phyloP scores from a whole-genome alignment of 1,139 yeast genomes.

The Pichia norvegensis region DNA sequence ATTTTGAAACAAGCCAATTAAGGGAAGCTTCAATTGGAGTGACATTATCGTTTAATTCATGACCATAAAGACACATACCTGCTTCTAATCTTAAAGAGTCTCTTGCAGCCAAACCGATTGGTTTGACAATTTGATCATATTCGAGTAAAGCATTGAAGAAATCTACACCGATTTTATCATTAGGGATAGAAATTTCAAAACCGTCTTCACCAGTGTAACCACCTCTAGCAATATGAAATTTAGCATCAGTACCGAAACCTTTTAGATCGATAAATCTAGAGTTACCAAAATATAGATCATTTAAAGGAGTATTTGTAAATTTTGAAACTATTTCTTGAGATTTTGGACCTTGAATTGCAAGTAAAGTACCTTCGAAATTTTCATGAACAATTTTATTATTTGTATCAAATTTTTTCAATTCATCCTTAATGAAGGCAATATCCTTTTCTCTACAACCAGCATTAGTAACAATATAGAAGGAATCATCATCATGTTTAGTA shows the following conservation, averaged over 20 bases:
- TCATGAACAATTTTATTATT: constrained; percentile 46
- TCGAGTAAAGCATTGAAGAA: constrained; percentile 58
- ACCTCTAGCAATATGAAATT: constrained; percentile 76
- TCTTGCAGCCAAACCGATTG: constrained; percentile 94
- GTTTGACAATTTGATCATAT: constrained; percentile 49
- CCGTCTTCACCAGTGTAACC: constrained; percentile 99
- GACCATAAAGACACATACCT: constrained; percentile 96
- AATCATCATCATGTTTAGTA: constrained; percentile 72
- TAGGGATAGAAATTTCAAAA: constrained; percentile 80
- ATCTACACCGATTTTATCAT: constrained; percentile 45
- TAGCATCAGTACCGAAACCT: constrained; percentile 33
- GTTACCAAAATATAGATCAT: constrained; percentile 65
- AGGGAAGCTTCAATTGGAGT: constrained; percentile 88
- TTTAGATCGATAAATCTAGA: constrained; percentile 48
- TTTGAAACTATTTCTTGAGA: constrained; percentile 61
- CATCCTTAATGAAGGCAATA: constrained; percentile 49
- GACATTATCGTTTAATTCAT: constrained; percentile 71
- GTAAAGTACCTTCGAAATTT: constrained; percentile 64
- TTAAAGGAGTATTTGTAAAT: constrained; percentile 52
- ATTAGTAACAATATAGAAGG: constrained; percentile 87
- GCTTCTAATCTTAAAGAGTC: constrained; percentile 94
- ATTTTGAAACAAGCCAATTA: constrained; percentile 82
- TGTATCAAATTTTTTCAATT: constrained; percentile 36
- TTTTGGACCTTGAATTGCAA: constrained; percentile 90
- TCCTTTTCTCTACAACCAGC: constrained; percentile 93